Base-by-base conservation (phyloP, 2,329 filamentous ascomycete species). In the Talaromyces sp. region DNA sequence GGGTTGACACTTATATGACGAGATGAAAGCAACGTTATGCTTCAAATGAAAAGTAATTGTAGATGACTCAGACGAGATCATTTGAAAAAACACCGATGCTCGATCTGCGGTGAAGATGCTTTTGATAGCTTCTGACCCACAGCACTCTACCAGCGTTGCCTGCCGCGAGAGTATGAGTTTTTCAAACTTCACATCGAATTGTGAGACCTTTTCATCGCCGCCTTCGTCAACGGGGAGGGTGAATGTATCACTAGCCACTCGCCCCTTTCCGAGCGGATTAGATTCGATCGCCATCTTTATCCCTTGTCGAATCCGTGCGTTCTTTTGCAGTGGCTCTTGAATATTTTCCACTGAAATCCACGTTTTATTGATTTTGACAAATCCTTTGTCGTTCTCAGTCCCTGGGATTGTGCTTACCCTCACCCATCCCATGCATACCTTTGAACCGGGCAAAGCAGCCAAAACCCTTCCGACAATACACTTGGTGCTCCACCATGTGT, bases 351-450 rank as follows among this genome's bases (percentile, higher is more conserved):
- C 72, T 39, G 83, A 78, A 56, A 85, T 74, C 85, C 84, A 87
- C 5, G 82, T 81, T 59, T 82, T 77, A 7, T 71, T 65, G 13
- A 79, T 68, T 1, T 67, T 60, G 11, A 72, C 66, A 73, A 71
- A 13, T 10, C 16, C 35, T 11, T 41, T 13, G 7, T 56, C 62
- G n/a, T 27, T 16, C 5, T 33, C 35, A 33, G 37, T n/a, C 9
- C 22, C 35, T 2, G 83, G 82, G 3, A 81, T 68, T 33, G 77
- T 72, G 9, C 75, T 65, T 22, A 81, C 75, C 9, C 77, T 78
- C 4, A 85, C 76, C 85, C 85, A 87, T 7, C 83, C 84, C 82
- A 86, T 84, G 65, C 82, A 84, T 60, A 84, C 82, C 41, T 75
- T 74, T 6, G 80, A 78, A 14, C 76, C 80, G 8, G 77, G 72